phyloP scores from a whole-genome alignment of 78 protist genomes.

The Bigelowiella natans region DNA sequence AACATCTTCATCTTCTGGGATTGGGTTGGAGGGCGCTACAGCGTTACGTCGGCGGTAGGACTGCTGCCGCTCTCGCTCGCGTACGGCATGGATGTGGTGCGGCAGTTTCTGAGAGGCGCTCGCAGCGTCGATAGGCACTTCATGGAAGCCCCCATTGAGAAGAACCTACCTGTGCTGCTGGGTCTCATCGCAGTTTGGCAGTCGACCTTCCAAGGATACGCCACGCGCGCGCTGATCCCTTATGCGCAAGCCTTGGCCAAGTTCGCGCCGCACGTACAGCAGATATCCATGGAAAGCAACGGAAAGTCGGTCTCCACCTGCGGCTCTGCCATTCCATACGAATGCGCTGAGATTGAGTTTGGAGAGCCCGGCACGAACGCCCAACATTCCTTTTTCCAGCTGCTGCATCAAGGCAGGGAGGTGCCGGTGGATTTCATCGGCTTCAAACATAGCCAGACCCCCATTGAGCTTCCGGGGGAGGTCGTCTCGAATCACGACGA shows the following conservation, averaged over 20 bases:
- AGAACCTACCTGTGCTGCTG: constrained; percentile 65
- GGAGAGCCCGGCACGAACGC: constrained; percentile 98
- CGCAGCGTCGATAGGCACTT: constrained; percentile 90
- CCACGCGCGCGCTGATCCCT: constrained; percentile 9
- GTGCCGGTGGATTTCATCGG: constrained; percentile 2
- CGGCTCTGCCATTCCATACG: constrained; percentile 29
- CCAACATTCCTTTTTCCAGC: constrained; percentile 92
- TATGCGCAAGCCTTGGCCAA: neutral
- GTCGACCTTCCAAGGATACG: neutral
- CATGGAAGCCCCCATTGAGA: constrained; percentile 26
- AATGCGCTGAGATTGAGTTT: constrained; percentile 81
- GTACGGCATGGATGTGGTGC: too few species aligned
- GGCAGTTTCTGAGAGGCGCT: constrained; percentile 78
- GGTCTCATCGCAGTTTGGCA: neutral
- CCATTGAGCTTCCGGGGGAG: neutral
- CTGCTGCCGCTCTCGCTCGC: constrained; percentile 67
- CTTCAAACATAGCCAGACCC: neutral
- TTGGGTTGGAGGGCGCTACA: constrained; percentile 93
- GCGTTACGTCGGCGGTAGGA: constrained; percentile 91
- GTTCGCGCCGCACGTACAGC: neutral
- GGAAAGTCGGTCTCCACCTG: constrained; percentile 18
- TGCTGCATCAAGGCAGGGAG: neutral
- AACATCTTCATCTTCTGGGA: constrained; percentile 96
- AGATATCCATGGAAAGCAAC: constrained; percentile 5
- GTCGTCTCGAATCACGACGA: constrained; percentile 51